Evolutionary conservation across 164 flowering plant genomes (phyloP).

Genomic region (Echeveria elegans): DNA sequence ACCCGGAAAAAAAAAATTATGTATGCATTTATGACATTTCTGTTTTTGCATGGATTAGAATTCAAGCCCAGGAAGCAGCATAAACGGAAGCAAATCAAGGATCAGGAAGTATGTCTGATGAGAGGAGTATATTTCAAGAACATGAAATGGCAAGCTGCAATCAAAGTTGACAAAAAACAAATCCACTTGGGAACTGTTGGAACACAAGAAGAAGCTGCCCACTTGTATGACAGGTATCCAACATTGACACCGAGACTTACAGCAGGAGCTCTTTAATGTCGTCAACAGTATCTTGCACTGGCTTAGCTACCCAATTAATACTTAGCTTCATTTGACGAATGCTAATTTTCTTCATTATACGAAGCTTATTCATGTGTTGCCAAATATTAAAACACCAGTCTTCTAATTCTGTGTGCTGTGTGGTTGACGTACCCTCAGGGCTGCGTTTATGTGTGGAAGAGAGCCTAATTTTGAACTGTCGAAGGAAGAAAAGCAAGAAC

Average conservation of each 20-base stretch:
- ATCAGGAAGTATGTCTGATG: slow-evolving; percentile 72
- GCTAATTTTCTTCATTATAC: no score
- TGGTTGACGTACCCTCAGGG: slow-evolving; percentile 39
- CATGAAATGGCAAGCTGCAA: slow-evolving; percentile 99
- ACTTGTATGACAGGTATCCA: slow-evolving; percentile 82
- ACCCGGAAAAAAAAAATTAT: not conserved
- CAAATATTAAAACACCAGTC: not conserved
- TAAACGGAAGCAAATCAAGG: slow-evolving; percentile 56
- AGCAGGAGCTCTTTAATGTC: not conserved
- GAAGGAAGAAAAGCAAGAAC: slow-evolving; percentile 77
- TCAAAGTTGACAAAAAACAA: slow-evolving; percentile 94
- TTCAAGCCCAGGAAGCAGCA: slow-evolving; percentile 78
- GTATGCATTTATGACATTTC: not conserved
- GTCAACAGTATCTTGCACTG: not conserved
- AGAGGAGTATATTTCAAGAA: slow-evolving; percentile 97
- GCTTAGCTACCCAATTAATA: not conserved
- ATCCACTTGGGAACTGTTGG: slow-evolving; percentile 95
- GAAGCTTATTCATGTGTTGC: no score
- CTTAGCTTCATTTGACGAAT: no score
- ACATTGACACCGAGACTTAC: not conserved
- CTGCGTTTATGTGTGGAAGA: slow-evolving; percentile 98
- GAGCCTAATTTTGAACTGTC: slow-evolving; percentile 88
- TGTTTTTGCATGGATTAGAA: slow-evolving; percentile 22
- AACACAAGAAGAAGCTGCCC: slow-evolving; percentile 92
- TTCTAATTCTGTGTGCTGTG: not conserved